Evolutionary conservation across 2,329 filamentous ascomycete species (phyloP), one percentile per base, ranked within the genome.

Genomic region (Epichloe sylvatica): DNA sequence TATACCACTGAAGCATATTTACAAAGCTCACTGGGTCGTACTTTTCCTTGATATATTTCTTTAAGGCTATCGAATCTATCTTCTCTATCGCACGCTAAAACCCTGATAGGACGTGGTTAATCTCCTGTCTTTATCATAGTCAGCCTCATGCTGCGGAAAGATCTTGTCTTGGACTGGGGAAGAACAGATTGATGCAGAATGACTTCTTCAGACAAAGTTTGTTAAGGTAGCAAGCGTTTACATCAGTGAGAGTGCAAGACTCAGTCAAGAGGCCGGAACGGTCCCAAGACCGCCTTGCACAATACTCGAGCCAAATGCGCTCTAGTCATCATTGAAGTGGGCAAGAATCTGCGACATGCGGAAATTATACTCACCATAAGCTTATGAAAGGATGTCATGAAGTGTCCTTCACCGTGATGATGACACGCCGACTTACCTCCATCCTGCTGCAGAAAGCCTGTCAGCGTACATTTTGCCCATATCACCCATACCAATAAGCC

Each of bases 231-330:
- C 91, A 87, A 92, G 86, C 82, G 75, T 81, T 94, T 84, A 94
- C 91, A 96, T 96, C 91, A 96, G 80, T 78, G 91, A 94, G 83
- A 79, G 77, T 74, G 72, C 72, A 73, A 67, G 68, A 71, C 66
- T 57, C 64, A 63, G 60, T 71, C 70, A 70, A 71, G 72, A 69
- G 75, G 84, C 87, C 91, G 78, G 84, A 95, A 81, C 85, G 83
- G 74, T 70, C 72, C 70, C 74, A 74, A 73, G 73, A 69, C 69
- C 68, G 65, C 72, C 70, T 72, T 75, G 72, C 70, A 74, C 81
- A 80, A 89, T 94, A 77, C 91, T 97, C 91, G 88, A 97, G 91
- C 91, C 91, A 97, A 97, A 97, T 97, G 91, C 91, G 90, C 91
- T 97, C 91, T 91, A 88, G 91, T 97, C 91, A 97, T 97, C 91